phyloP scores from a whole-genome alignment of 768 basidiomycete species.

The Serendipita vermifera region DNA sequence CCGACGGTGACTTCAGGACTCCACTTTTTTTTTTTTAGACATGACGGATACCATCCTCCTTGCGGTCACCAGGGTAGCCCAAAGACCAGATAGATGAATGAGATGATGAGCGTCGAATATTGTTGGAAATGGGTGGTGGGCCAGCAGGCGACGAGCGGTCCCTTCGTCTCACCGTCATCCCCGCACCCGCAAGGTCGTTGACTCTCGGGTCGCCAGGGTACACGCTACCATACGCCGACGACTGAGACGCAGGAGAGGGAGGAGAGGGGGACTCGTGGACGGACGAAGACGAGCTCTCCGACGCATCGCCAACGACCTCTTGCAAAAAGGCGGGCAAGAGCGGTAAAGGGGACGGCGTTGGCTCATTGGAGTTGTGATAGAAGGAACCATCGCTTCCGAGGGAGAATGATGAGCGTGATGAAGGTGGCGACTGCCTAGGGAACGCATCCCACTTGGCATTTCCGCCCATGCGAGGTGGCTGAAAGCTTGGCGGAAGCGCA shows the following conservation, averaged over 20 bases:
- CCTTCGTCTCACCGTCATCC: not conserved
- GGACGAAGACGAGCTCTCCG: not conserved
- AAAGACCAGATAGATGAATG: slow-evolving; percentile 8
- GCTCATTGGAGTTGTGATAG: not conserved
- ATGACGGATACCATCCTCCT: too few species aligned
- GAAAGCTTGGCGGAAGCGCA: not conserved
- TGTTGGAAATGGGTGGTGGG: not conserved
- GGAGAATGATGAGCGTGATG: not conserved
- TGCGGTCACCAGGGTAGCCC: not conserved
- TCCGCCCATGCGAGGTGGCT: not conserved
- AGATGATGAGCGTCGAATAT: not conserved
- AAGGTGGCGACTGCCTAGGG: not conserved
- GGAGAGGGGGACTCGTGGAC: slow-evolving; percentile 2
- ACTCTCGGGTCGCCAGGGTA: not conserved
- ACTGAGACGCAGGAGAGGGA: not conserved
- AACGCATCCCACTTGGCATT: not conserved
- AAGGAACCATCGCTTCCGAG: not conserved
- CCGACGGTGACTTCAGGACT: too few species aligned
- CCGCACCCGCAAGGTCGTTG: not conserved
- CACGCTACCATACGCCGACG: not conserved
- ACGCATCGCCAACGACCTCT: not conserved
- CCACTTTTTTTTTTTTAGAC: too few species aligned
- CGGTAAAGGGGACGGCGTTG: not conserved
- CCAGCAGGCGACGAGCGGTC: not conserved
- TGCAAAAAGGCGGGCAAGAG: slow-evolving; percentile 6